phyloP scores from a whole-genome alignment of 805 yeast species.

The Lachancea kluyveri region DNA sequence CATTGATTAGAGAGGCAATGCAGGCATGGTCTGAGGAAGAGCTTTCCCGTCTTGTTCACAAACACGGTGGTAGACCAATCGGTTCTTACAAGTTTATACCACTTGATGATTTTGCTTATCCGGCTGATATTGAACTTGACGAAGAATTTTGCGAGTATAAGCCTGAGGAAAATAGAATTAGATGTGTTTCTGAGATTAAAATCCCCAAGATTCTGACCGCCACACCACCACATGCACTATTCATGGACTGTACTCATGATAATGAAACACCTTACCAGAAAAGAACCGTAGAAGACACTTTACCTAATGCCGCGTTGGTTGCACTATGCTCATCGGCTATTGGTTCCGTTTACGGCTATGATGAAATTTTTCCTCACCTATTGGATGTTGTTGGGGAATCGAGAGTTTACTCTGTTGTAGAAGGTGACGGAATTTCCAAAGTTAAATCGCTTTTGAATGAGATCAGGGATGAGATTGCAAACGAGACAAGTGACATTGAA shows the following conservation, averaged over 20 bases:
- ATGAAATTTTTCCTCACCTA: constrained; percentile 80
- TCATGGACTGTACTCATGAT: constrained; percentile 98
- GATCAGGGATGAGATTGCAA: constrained; percentile 53
- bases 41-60: constrained; percentile 76
- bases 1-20: constrained; percentile 94
- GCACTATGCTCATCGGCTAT: constrained; percentile 89
- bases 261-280: constrained; percentile 85
- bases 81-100: constrained; percentile 85
- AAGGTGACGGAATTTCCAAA: constrained; percentile 59
- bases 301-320: constrained; percentile 92
- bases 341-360: constrained; percentile 92
- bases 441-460: constrained; percentile 58
- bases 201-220: constrained; percentile 61
- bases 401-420: constrained; percentile 48
- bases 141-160: constrained; percentile 15
- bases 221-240: constrained; percentile 84
- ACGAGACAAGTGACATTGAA: constrained; percentile 36
- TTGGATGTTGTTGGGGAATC: constrained; percentile 76
- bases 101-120: constrained; percentile 65
- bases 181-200: constrained; percentile 52
- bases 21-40: constrained; percentile 90
- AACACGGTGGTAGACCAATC: constrained; percentile 92
- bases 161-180: constrained; percentile 13
- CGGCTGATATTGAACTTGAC: constrained; percentile 43
- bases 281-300: constrained; percentile 88